Evolutionary conservation across 2,329 filamentous ascomycete species (phyloP).

Genomic region (Kalmusia sp.): DNA sequence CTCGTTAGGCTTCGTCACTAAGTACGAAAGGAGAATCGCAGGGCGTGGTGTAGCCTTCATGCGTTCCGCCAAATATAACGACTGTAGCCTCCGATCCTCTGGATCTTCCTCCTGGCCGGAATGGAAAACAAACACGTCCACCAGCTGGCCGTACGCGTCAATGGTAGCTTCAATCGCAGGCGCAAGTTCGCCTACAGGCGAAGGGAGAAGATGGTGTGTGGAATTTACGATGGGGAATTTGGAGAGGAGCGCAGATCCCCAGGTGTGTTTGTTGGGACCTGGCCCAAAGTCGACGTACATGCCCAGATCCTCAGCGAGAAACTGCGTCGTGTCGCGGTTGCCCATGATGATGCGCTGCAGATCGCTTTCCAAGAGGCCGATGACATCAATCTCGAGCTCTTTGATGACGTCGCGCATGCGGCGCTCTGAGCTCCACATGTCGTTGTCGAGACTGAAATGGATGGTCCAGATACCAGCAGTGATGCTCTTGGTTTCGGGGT

Average conservation of each 20-base stretch:
- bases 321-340: conserved; percentile 95
- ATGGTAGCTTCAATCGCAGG: conserved; percentile 97
- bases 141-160: conserved; percentile 84
- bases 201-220: conserved; percentile 92
- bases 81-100: conserved; percentile 87
- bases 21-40: conserved; percentile 84
- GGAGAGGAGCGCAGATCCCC: conserved; percentile 89
- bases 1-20: conserved; percentile 87
- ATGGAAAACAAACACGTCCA: conserved; percentile 98
- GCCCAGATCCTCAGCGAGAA: conserved; percentile 91
- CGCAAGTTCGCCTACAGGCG: conserved; percentile 91
- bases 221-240: conserved; percentile 98
- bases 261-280: conserved; percentile 98
- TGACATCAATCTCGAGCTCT: conserved; percentile 95
- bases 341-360: conserved; percentile 99
- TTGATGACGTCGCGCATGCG: conserved; percentile 91
- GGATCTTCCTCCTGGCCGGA: conserved; percentile 97
- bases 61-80: conserved; percentile 81
- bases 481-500: conserved; percentile 83
- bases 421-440: conserved; percentile 97
- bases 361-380: conserved; percentile 93
- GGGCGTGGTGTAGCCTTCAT: conserved; percentile 87
- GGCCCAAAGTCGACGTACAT: conserved; percentile 99
- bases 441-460: conserved; percentile 96
- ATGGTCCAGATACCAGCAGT: conserved; percentile 99